Evolutionary conservation across 352 stramenopile species (phyloP), one percentile per base, ranked within the genome.

Genomic region (Phytopythium aichiense): DNA sequence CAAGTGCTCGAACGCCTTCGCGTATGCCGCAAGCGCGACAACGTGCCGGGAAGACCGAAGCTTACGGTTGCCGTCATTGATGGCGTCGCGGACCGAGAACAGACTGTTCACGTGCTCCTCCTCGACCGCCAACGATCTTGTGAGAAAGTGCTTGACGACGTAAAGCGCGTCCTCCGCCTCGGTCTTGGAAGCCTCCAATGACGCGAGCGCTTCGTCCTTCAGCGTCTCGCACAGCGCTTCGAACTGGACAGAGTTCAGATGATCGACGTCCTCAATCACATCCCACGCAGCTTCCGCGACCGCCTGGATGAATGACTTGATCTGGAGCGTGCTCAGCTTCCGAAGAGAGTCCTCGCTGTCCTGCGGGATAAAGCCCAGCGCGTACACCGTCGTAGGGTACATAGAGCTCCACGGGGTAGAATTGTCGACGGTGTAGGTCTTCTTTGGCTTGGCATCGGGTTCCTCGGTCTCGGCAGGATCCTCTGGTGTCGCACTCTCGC

Each of bases 221-320:
- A 91, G 58, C 0, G 81, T 86, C 20, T 92, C 84, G 38, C 79
- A 90, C 31, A 95, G 61, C 23, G 82, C 82, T 60, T 95, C 84
- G 59, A 93, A 90, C 61, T 93, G 72, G 31, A 95, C 53, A 33
- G 89, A 71, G 65, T 72, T 88, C 37, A 89, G 61, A 1, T 69
- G 56, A 35, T 87, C 69, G 11, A 58, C 55, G 59, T 84, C 67
- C 22, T 72, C 69, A 4, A 92, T 71, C 20, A 88, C 81, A 11
- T 80, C 76, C 76, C 76, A 90, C 13, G 77, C 77, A 37, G 78
- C 83, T 51, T 95, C 81, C 7, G 82, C 84, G 7, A 88, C 63
- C 3, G 81, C 79, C 59, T 95, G 82, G 49, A 92, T 91, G 31
- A 93, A 86, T n/a, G 86, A 88, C 66, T 93, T 95, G 61, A 92